Evolutionary conservation across 2,329 filamentous ascomycete genomes (phyloP), one percentile per base, ranked within the genome.

Genomic region (Tricladium varicosporioides): DNA sequence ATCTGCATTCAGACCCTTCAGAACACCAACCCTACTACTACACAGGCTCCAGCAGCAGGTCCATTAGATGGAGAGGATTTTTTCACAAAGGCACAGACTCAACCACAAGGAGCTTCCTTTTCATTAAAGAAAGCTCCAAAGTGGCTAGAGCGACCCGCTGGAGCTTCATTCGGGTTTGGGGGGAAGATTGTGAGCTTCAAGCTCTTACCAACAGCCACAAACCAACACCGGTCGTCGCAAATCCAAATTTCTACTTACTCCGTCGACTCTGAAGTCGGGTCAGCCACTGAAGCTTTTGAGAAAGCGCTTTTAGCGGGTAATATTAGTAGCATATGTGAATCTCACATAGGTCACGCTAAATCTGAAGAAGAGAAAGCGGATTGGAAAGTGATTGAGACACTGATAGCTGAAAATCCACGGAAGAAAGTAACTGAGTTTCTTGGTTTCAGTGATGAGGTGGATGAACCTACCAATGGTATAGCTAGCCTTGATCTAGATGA

Each of bases 281-380:
- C 85, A 40, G 86, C 91, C 7, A 95, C 91, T 0, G 86, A 93
- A 65, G 87, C 87, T 65, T 97, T 99, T 63, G 92, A 99, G 72
- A 84, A 86, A 64, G 86, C 91, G 9, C 76, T 99, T 56, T 83
- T 87, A 67, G 82, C 84, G 55, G 92, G 92, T 19, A 85, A 97
- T 69, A 76, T 99, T 15, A 80, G 81, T 4, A 79, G 80, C 44
- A 89, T 99, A 59, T 97, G 92, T 70, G 86, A 92, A 68, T 81
- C 86, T 18, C 89, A 93, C 69, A 86, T 92, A 60, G 78, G 86
- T 22, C 78, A 85, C 60, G 88, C 92, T 15, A 86, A 85, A 68
- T 90, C 85, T 0, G 92, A 97, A 1, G 91, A 96, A 63, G 94
- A 97, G 71, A 97, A 92, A 78, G 89, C 90, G 3, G 93, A 97